Evolutionary conservation across 192 early-diverging fungal genomes (phyloP).

Genomic region (Cladochytrium replicatum): DNA sequence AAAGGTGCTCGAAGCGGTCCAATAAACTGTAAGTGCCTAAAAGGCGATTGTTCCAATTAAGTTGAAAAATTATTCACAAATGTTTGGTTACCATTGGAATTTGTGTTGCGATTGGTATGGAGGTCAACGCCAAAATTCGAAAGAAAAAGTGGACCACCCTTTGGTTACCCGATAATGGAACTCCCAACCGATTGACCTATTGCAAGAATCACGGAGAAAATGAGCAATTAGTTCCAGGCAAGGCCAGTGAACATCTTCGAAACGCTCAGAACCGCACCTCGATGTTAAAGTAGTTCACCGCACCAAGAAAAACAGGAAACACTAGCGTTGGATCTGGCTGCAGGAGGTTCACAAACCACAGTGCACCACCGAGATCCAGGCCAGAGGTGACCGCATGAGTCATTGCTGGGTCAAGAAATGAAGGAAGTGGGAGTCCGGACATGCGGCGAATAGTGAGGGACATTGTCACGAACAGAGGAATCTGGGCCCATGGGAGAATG

Average conservation of each 20-base stretch:
- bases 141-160: conserved; percentile 17
- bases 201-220: neutral
- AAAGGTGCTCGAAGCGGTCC: conserved; percentile 58
- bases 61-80: conserved; percentile 9
- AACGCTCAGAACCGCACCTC: conserved; percentile 38
- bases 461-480: conserved; percentile 65
- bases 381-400: conserved; percentile 39
- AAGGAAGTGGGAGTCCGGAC: conserved; percentile 49
- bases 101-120: conserved; percentile 57
- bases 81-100: conserved; percentile 28
- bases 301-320: conserved; percentile 55
- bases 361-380: conserved; percentile 44
- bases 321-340: conserved; percentile 55
- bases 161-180: neutral
- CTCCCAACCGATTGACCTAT: neutral
- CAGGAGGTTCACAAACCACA: conserved; percentile 57
- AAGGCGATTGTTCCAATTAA: neutral
- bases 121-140: conserved; percentile 43
- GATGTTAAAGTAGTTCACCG: conserved; percentile 55
- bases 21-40: conserved; percentile 58
- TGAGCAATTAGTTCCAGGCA: neutral
- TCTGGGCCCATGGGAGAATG: conserved; percentile 58
- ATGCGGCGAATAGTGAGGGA: conserved; percentile 57
- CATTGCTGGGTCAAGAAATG: conserved; percentile 23
- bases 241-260: neutral